Evolutionary conservation across 768 basidiomycete species (phyloP).

Genomic region (Boletellus ananas): DNA sequence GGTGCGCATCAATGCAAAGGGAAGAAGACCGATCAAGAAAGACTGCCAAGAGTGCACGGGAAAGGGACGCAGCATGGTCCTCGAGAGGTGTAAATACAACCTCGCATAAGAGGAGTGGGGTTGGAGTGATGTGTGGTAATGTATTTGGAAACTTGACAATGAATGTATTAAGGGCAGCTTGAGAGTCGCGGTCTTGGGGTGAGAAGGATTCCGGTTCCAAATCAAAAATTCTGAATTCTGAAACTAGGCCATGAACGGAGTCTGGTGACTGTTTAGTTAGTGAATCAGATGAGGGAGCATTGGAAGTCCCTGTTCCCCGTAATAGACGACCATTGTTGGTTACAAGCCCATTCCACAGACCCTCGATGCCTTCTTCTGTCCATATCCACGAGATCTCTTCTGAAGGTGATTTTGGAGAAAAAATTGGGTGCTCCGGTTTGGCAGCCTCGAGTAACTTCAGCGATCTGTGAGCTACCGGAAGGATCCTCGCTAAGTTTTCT

Average conservation of each 20-base stretch:
- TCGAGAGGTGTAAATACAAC: constrained; percentile 59
- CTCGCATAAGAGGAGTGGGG: constrained; percentile 56
- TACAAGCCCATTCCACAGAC: constrained; percentile 6
- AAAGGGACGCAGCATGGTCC: constrained; percentile 61
- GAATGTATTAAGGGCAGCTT: constrained; percentile 41
- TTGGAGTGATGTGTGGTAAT: constrained; percentile 64
- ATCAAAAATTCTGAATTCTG: constrained; percentile 56
- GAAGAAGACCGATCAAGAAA: constrained; percentile 60
- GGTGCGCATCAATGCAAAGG: constrained; percentile 67
- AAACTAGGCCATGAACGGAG: constrained; percentile 36
- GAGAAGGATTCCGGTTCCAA: constrained; percentile 54
- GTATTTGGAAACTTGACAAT: constrained; percentile 52
- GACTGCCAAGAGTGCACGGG: constrained; percentile 59
- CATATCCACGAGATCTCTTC: constrained; percentile 50
- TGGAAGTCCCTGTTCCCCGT: not conserved
- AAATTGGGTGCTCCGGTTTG: constrained; percentile 57
- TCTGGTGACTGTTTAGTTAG: not conserved
- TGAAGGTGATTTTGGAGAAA: constrained; percentile 33
- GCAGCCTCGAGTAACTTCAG: constrained; percentile 61
- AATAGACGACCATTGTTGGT: not conserved
- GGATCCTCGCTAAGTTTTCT: constrained; percentile 41
- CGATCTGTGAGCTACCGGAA: constrained; percentile 68
- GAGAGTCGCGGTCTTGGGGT: constrained; percentile 17
- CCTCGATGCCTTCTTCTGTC: constrained; percentile 21
- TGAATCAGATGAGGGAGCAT: not conserved